Conservation (phyloP, 2,329 filamentous ascomycete species). For the Trichophyton schoenleinii region DNA sequence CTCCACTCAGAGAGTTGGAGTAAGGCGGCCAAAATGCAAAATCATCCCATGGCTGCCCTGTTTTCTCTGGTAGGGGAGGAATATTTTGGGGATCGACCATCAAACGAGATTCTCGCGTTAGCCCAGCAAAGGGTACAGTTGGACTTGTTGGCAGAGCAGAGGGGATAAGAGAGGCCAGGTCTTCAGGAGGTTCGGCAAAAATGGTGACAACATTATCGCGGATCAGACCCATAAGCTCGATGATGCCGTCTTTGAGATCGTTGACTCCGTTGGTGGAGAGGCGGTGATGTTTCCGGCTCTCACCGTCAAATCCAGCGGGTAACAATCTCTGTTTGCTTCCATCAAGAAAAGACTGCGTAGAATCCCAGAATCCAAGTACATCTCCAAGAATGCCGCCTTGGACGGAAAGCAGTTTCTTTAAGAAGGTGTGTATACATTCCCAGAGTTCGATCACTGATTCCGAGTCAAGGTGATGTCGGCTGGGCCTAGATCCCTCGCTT, state of each 20-base stretch:
- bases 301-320: constrained; percentile 67
- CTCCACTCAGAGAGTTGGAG: constrained; percentile 83
- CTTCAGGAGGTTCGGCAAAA: constrained; percentile 78
- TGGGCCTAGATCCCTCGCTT: constrained; percentile 52
- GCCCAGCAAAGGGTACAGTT: constrained; percentile 46
- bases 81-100: constrained; percentile 66
- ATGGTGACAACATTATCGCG: constrained; percentile 68
- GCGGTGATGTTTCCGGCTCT: constrained; percentile 68
- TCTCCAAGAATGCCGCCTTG: constrained; percentile 74
- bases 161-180: constrained; percentile 55
- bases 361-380: constrained; percentile 88
- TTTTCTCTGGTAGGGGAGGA: constrained; percentile 62
- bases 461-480: constrained; percentile 57
- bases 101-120: constrained; percentile 60
- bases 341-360: constrained; percentile 75
- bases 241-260: constrained; percentile 62
- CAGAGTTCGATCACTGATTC: constrained; percentile 76
- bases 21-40: constrained; percentile 93
- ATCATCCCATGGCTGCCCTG: constrained; percentile 81
- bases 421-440: constrained; percentile 70
- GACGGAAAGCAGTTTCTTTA: constrained; percentile 60
- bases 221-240: constrained; percentile 73
- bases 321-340: constrained; percentile 70
- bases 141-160: constrained; percentile 58
- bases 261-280: constrained; percentile 57